Conservation (phyloP, 176 grass and related monocot species). For the Musa beccarii region DNA sequence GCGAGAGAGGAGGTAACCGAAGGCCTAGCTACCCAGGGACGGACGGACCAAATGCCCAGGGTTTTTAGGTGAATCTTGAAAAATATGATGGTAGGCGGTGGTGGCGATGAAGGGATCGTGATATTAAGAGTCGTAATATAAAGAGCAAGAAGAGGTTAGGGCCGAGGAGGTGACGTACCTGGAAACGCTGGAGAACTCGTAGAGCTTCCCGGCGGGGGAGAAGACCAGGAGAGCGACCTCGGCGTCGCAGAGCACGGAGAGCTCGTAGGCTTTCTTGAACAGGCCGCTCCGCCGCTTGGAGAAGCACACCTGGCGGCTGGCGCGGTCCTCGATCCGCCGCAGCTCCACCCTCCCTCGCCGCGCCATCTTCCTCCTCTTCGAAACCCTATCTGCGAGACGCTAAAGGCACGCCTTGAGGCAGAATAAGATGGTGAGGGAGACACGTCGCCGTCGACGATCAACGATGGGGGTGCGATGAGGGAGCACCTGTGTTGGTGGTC, state of each 20-base stretch:
- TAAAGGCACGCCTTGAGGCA: not conserved
- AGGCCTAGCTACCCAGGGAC: too few relatives aligned
- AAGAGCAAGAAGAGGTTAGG: too few relatives aligned
- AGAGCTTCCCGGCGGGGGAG: slow-evolving; percentile 59
- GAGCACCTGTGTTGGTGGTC: not conserved
- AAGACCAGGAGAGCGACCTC: slow-evolving; percentile 60
- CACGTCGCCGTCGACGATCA: not conserved
- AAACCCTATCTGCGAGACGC: too few relatives aligned
- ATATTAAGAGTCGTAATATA: too few relatives aligned
- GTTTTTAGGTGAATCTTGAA: too few relatives aligned
- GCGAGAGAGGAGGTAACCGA: too few relatives aligned
- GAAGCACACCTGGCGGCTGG: slow-evolving; percentile 67
- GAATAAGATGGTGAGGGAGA: not conserved
- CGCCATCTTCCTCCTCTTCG: not conserved
- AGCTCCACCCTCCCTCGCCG: slow-evolving; percentile 46
- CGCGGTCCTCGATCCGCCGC: slow-evolving; percentile 69
- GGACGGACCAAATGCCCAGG: too few relatives aligned
- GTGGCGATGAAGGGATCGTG: too few relatives aligned
- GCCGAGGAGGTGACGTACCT: not conserved
- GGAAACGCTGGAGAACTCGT: slow-evolving; percentile 39
- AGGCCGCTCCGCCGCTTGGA: slow-evolving; percentile 58
- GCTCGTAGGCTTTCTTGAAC: slow-evolving; percentile 78
- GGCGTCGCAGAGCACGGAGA: slow-evolving; percentile 63
- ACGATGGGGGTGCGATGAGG: not conserved
- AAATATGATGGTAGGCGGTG: too few relatives aligned